These are phyloP conservation scores for Galerina sulciceps DNA, from an alignment of 768 basidiomycete species.

Conservation along the genomic window DNA sequence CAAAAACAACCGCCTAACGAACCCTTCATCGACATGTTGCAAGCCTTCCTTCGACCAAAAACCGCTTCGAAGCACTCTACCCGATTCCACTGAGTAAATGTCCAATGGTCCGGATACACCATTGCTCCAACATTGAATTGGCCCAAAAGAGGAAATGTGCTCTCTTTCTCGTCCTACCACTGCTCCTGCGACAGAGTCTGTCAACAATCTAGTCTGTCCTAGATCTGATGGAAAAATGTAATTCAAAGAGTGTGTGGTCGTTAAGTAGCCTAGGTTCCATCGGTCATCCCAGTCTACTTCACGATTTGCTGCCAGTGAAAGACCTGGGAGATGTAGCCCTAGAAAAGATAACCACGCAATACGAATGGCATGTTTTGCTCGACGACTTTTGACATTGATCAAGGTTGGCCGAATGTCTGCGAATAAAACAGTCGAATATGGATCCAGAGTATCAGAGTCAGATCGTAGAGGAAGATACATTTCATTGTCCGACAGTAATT, in stretches of 20 bases:
- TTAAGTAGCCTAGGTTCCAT: slow-evolving; percentile 60
- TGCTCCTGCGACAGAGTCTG: slow-evolving; percentile 69
- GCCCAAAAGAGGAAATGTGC: slow-evolving; percentile 65
- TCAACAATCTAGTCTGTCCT: slow-evolving; percentile 37
- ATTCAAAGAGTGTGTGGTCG: slow-evolving; percentile 46
- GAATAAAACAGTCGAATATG: slow-evolving; percentile 75
- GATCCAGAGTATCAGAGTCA: slow-evolving; percentile 59
- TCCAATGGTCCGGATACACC: slow-evolving; percentile 63
- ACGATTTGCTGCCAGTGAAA: slow-evolving; percentile 38
- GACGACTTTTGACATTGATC: slow-evolving; percentile 45
- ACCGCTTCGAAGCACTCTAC: slow-evolving; percentile 31
- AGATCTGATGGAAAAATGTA: slow-evolving; percentile 53
- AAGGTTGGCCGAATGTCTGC: slow-evolving; percentile 69
- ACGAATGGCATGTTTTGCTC: slow-evolving; percentile 61
- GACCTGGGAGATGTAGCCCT: slow-evolving; percentile 75
- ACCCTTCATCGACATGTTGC: slow-evolving; percentile 47
- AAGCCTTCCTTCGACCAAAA: slow-evolving; percentile 54
- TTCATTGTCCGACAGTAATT: slow-evolving; percentile 50
- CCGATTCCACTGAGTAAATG: slow-evolving; percentile 22
- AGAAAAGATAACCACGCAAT: slow-evolving; percentile 71
- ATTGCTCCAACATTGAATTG: slow-evolving; percentile 68
- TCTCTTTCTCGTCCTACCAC: slow-evolving; percentile 69
- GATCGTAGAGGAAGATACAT: slow-evolving; percentile 58
- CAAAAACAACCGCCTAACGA: slow-evolving; percentile 62
- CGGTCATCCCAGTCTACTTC: slow-evolving; percentile 65